A percentile compares a stretch with the other conserved stretches of the same genome.
These are phyloP conservation scores for Arthroderma sp. DNA, from an alignment of 2,329 filamentous ascomycete species.

Conservation along the genomic window DNA sequence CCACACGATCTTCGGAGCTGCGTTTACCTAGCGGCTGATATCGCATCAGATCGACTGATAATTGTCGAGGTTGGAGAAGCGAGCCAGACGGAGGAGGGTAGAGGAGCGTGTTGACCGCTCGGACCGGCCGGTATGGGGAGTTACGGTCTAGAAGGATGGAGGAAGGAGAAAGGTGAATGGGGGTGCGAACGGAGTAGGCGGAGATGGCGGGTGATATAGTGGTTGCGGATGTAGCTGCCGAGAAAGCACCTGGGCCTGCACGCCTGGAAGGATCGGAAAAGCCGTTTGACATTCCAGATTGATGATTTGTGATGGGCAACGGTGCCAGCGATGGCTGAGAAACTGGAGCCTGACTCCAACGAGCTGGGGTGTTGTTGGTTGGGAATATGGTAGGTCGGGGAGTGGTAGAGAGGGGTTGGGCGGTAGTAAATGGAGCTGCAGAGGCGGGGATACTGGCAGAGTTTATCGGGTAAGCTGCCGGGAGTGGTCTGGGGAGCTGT, in stretches of 20 bases:
- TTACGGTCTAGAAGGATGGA: slow-evolving; percentile 76
- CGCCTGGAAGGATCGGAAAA: slow-evolving; percentile 33
- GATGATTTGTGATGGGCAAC: slow-evolving; percentile 20
- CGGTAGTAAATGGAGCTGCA: slow-evolving; percentile 12
- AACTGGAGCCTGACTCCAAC: background rate
- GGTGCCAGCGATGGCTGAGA: slow-evolving; percentile 20
- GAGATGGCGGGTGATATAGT: slow-evolving; percentile 56
- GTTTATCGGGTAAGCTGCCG: slow-evolving; percentile 18
- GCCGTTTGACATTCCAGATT: slow-evolving; percentile 17
- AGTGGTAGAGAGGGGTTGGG: background rate
- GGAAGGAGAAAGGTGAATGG: slow-evolving; percentile 69
- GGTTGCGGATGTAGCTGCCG: slow-evolving; percentile 36
- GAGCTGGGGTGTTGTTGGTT: background rate
- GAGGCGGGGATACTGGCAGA: slow-evolving; percentile 26
- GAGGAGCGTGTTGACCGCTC: slow-evolving; percentile 78
- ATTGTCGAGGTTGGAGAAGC: slow-evolving; percentile 59
- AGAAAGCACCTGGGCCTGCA: slow-evolving; percentile 38
- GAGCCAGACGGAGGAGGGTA: slow-evolving; percentile 74
- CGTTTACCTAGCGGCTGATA: slow-evolving; percentile 65
- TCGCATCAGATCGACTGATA: slow-evolving; percentile 62
- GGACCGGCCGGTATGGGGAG: slow-evolving; percentile 85
- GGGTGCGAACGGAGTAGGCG: slow-evolving; percentile 48
- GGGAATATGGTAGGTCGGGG: background rate
- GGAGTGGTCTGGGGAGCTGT: slow-evolving; percentile 12
- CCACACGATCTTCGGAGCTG: slow-evolving; percentile 42